Conservation (phyloP, 257 asterid genomes). For the Ballota nigra region DNA sequence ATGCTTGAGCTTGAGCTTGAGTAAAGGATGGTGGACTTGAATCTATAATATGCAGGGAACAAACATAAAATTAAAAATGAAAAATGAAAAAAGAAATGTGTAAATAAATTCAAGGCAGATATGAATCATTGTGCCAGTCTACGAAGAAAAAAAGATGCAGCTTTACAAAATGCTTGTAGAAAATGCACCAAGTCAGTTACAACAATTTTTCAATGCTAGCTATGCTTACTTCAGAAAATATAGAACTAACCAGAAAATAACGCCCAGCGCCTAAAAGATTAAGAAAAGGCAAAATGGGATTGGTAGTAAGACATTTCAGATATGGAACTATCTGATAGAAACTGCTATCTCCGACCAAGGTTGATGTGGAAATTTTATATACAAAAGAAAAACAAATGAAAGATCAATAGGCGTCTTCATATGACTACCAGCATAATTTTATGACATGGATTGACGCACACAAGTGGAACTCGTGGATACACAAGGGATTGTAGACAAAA, state of each 20-base stretch:
- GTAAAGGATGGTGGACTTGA: slow-evolving; percentile 34
- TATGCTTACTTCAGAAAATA: not conserved
- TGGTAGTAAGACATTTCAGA: not conserved
- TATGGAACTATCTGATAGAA: not conserved
- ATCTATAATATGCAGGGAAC: slow-evolving; percentile 25
- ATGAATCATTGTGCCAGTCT: not conserved
- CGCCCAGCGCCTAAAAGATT: not conserved
- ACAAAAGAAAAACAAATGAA: not conserved
- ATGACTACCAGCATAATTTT: not conserved
- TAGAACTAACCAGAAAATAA: not conserved
- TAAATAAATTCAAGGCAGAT: slow-evolving; percentile 4
- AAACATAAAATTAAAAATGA: not conserved
- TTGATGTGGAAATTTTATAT: not conserved
- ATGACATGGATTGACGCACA: not conserved
- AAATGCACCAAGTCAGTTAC: no score
- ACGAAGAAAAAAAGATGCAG: not conserved
- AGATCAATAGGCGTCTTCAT: not conserved
- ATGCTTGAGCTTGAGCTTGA: slow-evolving; percentile 14
- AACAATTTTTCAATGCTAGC: no score
- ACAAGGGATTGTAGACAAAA: not conserved
- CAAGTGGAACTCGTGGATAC: not conserved
- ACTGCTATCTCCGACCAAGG: not conserved
- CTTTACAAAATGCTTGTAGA: not conserved
- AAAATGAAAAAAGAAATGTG: not conserved
- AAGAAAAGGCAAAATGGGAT: not conserved